phyloP scores from a whole-genome alignment of 768 basidiomycete genomes.

The Pisolithus microcarpus region DNA sequence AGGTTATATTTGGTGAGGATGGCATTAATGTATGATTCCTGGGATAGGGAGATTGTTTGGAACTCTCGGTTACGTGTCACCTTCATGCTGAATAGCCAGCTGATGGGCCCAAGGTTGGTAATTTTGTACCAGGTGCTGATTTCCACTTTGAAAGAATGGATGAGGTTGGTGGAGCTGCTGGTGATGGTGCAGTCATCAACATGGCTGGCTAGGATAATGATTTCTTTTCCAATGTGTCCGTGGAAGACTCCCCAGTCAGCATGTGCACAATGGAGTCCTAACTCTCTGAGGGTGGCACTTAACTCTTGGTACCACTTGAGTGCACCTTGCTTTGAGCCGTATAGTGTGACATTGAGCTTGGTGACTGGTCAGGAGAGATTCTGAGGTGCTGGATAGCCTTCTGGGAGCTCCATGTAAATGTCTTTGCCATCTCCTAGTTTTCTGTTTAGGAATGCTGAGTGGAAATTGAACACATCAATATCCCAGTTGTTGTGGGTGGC shows the following conservation, averaged over 20 bases:
- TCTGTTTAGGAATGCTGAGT: conserved; percentile 34
- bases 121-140: neutral
- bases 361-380: neutral
- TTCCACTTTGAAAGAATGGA: neutral
- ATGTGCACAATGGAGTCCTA: neutral
- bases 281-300: neutral
- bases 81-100: no score
- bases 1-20: conserved; percentile 31
- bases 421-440: conserved; percentile 27
- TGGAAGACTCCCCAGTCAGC: neutral
- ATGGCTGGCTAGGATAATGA: neutral
- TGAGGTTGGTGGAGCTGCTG: neutral
- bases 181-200: conserved; percentile 2
- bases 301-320: neutral
- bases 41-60: no score
- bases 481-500: conserved; percentile 22
- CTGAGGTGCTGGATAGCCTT: neutral
- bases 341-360: neutral
- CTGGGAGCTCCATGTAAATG: conserved; percentile 15
- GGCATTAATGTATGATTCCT: no score
- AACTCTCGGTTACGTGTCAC: no score
- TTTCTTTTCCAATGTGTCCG: neutral
- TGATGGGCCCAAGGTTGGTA: neutral
- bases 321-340: neutral
- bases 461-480: conserved; percentile 37